A percentile compares a stretch with the other conserved stretches of the same genome.
Conservation (phyloP, 345 rosid genomes). For the Clausena lansium region DNA sequence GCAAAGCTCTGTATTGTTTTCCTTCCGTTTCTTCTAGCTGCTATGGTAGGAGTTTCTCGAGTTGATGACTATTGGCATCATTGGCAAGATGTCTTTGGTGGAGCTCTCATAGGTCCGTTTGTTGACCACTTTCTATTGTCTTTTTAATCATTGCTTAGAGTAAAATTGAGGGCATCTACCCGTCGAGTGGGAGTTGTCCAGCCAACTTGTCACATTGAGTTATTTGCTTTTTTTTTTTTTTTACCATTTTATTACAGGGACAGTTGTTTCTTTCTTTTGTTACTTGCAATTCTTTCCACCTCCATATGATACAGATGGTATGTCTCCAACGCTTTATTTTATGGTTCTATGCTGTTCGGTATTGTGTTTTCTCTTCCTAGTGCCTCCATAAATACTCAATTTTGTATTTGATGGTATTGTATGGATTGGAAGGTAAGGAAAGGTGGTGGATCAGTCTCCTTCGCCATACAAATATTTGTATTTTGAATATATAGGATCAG, state of each 20-base stretch:
- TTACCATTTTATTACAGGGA: conserved; percentile 38
- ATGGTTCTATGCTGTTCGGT: background rate
- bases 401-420: background rate
- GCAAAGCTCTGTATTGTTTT: conserved; percentile 83
- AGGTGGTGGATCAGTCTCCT: background rate
- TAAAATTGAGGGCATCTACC: background rate
- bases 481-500: background rate
- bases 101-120: conserved; percentile 66
- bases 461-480: background rate
- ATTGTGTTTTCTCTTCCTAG: background rate
- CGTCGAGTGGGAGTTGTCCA: background rate
- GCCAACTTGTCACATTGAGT: background rate
- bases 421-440: background rate
- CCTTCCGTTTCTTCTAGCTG: conserved; percentile 71
- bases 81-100: conserved; percentile 95
- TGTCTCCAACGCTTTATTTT: background rate
- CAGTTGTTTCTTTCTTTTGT: conserved; percentile 56
- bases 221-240: conserved; percentile 3
- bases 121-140: background rate
- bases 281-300: conserved; percentile 82
- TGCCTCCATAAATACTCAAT: background rate
- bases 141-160: background rate
- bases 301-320: conserved; percentile 67
- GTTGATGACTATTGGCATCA: conserved; percentile 99
- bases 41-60: conserved; percentile 79